Evolutionary conservation across 257 asterid species (phyloP).

Genomic region (Solanum pinnatisectum): DNA sequence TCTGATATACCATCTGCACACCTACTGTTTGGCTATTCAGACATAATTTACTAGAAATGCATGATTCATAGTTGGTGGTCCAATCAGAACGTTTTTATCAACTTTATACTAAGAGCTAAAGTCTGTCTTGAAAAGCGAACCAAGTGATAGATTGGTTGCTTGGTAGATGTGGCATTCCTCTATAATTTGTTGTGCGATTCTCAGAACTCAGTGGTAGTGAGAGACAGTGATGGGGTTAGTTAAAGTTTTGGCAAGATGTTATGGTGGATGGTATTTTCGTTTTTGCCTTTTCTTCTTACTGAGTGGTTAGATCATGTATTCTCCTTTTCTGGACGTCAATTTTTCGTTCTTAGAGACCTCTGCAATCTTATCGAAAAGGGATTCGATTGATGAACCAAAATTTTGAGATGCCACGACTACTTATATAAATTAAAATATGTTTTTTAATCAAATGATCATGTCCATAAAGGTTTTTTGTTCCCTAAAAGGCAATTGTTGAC

Average conservation of each 20-base stretch:
- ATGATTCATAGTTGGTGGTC: neutral
- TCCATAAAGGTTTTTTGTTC: neutral
- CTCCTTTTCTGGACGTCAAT: neutral
- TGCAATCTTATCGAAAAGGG: neutral
- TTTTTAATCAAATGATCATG: neutral
- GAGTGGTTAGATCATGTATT: neutral
- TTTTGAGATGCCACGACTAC: neutral
- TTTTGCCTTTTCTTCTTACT: neutral
- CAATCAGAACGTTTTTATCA: neutral
- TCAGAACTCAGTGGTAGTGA: neutral
- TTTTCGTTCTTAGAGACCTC: neutral
- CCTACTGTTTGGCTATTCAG: neutral
- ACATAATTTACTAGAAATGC: neutral
- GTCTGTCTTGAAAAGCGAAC: neutral
- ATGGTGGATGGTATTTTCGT: neutral
- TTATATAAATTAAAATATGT: neutral
- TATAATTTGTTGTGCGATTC: neutral
- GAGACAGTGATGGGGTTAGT: neutral
- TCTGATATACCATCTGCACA: neutral
- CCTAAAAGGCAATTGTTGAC: neutral
- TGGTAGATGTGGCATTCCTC: neutral
- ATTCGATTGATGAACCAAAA: neutral
- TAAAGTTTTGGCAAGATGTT: neutral
- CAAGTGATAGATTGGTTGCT: neutral
- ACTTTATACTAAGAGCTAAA: neutral